Evolutionary conservation across 176 grass and related monocot genomes (phyloP).

Genomic region (Aegilops speltoides): DNA sequence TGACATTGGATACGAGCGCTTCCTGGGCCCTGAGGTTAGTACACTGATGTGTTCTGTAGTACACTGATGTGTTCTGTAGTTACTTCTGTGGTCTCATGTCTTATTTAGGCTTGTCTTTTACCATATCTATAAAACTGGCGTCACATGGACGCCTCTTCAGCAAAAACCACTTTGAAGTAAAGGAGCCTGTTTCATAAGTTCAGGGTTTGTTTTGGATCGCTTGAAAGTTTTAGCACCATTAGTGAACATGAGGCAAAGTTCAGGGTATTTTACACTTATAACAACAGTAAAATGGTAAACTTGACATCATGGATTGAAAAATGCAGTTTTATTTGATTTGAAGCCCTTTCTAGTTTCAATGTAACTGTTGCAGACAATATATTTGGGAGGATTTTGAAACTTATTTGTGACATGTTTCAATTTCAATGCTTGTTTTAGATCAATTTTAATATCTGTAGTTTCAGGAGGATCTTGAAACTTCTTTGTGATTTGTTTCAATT

Average conservation of each 20-base stretch:
- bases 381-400: neutral
- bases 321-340: slow-evolving; percentile 6
- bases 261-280: neutral
- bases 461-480: neutral
- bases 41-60: neutral
- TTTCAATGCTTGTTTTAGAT: neutral
- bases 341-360: slow-evolving; percentile 4
- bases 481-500: neutral
- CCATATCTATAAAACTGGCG: neutral
- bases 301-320: neutral
- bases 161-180: neutral
- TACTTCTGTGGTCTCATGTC: neutral
- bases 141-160: neutral
- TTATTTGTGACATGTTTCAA: neutral
- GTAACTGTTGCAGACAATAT: neutral
- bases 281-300: slow-evolving; percentile 7
- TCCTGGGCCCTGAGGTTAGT: slow-evolving; percentile 93
- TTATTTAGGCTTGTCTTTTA: neutral
- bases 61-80: neutral
- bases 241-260: neutral
- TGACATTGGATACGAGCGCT: slow-evolving; percentile 95
- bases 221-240: neutral
- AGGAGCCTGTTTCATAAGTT: neutral
- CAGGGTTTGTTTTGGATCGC: neutral
- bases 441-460: slow-evolving; percentile 44